phyloP scores from a whole-genome alignment of 495 filamentous ascomycete species.

The Penicillium turbatum region DNA sequence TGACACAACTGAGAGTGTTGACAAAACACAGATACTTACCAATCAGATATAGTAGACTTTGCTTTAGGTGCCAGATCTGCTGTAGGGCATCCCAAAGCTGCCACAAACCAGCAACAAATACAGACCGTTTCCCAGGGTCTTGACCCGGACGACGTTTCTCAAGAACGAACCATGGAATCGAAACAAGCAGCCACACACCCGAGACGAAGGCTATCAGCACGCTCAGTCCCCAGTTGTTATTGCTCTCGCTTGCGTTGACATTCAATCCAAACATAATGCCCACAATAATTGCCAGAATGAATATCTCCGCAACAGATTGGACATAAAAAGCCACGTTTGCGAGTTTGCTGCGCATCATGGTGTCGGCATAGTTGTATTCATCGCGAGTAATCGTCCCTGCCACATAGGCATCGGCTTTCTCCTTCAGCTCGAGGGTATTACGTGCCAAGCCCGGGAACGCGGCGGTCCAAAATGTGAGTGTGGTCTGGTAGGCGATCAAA shows the following conservation, averaged over 20 bases:
- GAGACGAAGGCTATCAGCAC: slow-evolving; percentile 62
- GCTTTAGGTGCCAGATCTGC: slow-evolving; percentile 60
- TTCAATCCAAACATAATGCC: slow-evolving; percentile 59
- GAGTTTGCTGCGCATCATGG: slow-evolving; percentile 56
- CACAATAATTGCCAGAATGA: slow-evolving; percentile 59
- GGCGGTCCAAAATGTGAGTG: slow-evolving; percentile 63
- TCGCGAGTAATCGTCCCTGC: slow-evolving; percentile 50
- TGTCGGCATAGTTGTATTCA: slow-evolving; percentile 59
- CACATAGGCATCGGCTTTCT: slow-evolving; percentile 48
- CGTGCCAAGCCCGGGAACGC: slow-evolving; percentile 60
- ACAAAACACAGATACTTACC: slow-evolving; percentile 29
- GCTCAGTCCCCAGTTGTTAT: slow-evolving; percentile 63
- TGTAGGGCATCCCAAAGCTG: slow-evolving; percentile 53
- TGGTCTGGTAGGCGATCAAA: slow-evolving; percentile 62
- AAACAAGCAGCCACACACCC: slow-evolving; percentile 57
- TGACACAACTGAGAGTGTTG: neutral
- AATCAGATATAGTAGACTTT: slow-evolving; percentile 59
- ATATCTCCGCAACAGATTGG: slow-evolving; percentile 55
- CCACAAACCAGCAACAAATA: slow-evolving; percentile 54
- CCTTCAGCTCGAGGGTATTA: slow-evolving; percentile 51
- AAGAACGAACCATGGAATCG: slow-evolving; percentile 59
- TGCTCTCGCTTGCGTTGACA: slow-evolving; percentile 51
- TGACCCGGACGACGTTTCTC: slow-evolving; percentile 61
- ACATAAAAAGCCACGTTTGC: slow-evolving; percentile 60
- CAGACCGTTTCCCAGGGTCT: slow-evolving; percentile 40